phyloP scores from a whole-genome alignment of 31 red algal genomes.

The Endocladia muricata region DNA sequence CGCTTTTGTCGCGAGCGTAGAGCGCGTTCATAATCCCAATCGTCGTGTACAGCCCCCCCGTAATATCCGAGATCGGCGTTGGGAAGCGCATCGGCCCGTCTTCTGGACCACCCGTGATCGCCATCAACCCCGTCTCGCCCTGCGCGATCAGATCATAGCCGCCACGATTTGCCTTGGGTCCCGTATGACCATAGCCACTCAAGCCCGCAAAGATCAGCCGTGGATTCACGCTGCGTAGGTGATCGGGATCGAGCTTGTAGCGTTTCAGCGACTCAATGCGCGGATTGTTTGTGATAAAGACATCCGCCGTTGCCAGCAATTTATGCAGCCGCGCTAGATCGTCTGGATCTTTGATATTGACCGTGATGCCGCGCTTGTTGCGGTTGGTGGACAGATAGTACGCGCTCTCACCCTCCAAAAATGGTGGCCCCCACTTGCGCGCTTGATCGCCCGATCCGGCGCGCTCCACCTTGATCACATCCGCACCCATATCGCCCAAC shows the following conservation, averaged over 20 bases:
- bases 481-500: slow-evolving; percentile 33
- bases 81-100: not conserved
- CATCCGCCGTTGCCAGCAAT: not conserved
- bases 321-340: not conserved
- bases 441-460: slow-evolving; percentile 34
- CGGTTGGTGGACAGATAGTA: slow-evolving; percentile 31
- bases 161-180: slow-evolving; percentile 14
- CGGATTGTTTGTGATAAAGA: not conserved
- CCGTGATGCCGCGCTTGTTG: slow-evolving; percentile 23
- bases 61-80: not conserved
- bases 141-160: slow-evolving; percentile 44
- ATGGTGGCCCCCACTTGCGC: slow-evolving; percentile 35
- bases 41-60: not conserved
- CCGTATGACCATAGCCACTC: slow-evolving; percentile 26
- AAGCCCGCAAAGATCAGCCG: not conserved
- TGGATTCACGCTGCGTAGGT: not conserved
- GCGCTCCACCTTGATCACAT: slow-evolving; percentile 50
- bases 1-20: not conserved
- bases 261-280: not conserved
- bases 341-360: slow-evolving; percentile 16
- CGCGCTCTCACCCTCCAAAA: slow-evolving; percentile 14
- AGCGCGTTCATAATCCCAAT: not conserved
- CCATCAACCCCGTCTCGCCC: slow-evolving; percentile 23
- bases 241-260: not conserved
- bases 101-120: slow-evolving; percentile 21